Conservation (phyloP, 2,329 filamentous ascomycete species). For the Fusarium sp. region DNA sequence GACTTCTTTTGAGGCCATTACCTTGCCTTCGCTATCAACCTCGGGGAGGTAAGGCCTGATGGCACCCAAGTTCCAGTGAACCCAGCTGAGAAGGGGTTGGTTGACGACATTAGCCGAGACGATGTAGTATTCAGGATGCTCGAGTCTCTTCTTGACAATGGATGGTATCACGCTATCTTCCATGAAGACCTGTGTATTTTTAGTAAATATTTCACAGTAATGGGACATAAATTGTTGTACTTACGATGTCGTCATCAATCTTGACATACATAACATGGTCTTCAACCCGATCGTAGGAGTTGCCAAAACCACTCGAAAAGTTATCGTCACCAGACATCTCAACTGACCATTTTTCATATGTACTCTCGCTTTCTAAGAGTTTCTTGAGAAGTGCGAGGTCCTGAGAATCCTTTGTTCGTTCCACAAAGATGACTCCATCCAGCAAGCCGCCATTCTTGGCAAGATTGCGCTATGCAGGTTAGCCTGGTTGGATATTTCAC, state of each 20-base stretch:
- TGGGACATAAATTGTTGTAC: slow-evolving; percentile 5
- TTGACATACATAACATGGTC: slow-evolving; percentile 59
- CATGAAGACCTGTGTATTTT: slow-evolving; percentile 50
- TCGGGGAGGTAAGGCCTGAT: slow-evolving; percentile 68
- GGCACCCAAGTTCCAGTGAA: slow-evolving; percentile 66
- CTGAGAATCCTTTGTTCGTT: slow-evolving; percentile 54
- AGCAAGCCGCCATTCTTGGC: slow-evolving; percentile 59
- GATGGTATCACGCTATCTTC: slow-evolving; percentile 61
- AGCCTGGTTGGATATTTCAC: background rate
- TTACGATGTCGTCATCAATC: slow-evolving; percentile 55
- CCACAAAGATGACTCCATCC: slow-evolving; percentile 60
- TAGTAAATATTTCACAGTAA: background rate
- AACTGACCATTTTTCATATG: slow-evolving; percentile 55
- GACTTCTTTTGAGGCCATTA: slow-evolving; percentile 43
- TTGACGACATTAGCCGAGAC: slow-evolving; percentile 70
- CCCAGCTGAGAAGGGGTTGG: slow-evolving; percentile 64
- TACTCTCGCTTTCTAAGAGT: slow-evolving; percentile 52
- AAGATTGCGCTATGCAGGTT: slow-evolving; percentile 54
- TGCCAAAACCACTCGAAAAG: slow-evolving; percentile 50
- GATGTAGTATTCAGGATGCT: slow-evolving; percentile 62
- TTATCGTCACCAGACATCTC: slow-evolving; percentile 49
- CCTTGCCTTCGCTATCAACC: slow-evolving; percentile 39
- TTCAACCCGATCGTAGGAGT: slow-evolving; percentile 60
- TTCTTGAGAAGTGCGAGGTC: slow-evolving; percentile 57
- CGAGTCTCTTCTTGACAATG: slow-evolving; percentile 64